Conservation (phyloP, 495 filamentous ascomycete genomes). For the Penicillium arizonense region DNA sequence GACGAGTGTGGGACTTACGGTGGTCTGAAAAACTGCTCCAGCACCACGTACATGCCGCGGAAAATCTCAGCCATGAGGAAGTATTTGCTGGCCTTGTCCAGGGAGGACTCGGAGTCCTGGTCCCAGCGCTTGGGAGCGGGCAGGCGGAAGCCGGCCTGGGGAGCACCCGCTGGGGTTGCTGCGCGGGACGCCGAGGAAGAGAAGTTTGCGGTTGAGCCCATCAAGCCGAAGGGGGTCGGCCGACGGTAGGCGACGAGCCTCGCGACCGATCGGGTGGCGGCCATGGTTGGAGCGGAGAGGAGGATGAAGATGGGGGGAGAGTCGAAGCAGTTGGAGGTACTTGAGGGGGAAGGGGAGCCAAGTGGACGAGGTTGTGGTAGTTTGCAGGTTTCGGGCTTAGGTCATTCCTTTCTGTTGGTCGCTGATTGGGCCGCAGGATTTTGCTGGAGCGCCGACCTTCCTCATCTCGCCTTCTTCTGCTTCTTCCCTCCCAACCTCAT, state of each 20-base stretch:
- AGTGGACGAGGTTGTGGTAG: conserved; percentile 27
- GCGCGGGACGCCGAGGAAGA: conserved; percentile 56
- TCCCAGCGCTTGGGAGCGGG: conserved; percentile 67
- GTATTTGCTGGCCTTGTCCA: conserved; percentile 85
- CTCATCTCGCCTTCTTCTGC: conserved; percentile 20
- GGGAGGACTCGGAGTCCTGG: conserved; percentile 62
- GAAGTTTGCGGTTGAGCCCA: conserved; percentile 56
- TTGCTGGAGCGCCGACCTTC: conserved; percentile 34
- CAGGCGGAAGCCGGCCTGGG: conserved; percentile 74
- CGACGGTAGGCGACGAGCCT: conserved; percentile 53
- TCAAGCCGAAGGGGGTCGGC: conserved; percentile 35
- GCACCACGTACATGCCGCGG: conserved; percentile 93
- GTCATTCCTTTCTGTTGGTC: conserved; percentile 44
- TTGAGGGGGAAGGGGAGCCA: conserved; percentile 18
- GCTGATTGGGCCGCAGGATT: conserved; percentile 49
- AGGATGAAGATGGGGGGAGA: conserved; percentile 17
- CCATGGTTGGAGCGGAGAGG: conserved; percentile 40
- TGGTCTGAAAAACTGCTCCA: conserved; percentile 97
- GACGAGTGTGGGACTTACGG: conserved; percentile 63
- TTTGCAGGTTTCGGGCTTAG: conserved; percentile 41
- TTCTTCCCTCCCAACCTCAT: conserved; percentile 12
- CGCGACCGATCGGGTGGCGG: conserved; percentile 49
- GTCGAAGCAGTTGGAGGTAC: conserved; percentile 20
- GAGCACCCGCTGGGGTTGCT: conserved; percentile 75
- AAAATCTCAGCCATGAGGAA: conserved; percentile 94